phyloP scores from a whole-genome alignment of 2,329 filamentous ascomycete species.

The Aspergillus ochraceoroseus region DNA sequence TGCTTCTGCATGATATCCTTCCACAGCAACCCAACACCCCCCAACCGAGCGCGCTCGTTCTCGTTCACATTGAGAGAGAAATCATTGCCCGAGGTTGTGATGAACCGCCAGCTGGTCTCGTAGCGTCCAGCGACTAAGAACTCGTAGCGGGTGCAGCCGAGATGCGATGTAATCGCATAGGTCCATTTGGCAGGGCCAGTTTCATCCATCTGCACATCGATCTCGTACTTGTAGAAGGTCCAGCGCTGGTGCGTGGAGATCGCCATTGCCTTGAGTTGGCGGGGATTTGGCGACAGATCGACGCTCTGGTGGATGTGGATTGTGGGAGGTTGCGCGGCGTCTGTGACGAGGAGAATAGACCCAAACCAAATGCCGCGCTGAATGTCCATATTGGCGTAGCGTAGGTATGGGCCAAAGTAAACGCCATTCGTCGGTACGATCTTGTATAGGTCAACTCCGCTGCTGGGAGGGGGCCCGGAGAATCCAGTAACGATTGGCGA shows the following conservation, averaged over 20 bases:
- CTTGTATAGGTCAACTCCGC: constrained; percentile 91
- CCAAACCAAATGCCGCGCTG: constrained; percentile 87
- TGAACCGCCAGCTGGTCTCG: constrained; percentile 91
- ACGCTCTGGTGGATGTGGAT: constrained; percentile 90
- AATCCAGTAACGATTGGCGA: constrained; percentile 77
- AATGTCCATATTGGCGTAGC: constrained; percentile 96
- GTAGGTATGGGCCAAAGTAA: constrained; percentile 93
- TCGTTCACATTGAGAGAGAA: constrained; percentile 84
- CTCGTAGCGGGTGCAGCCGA: constrained; percentile 96
- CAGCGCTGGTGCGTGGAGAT: constrained; percentile 89
- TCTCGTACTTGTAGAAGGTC: constrained; percentile 92
- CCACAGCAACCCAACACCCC: constrained; percentile 95
- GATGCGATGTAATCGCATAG: constrained; percentile 92
- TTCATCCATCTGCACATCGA: constrained; percentile 87
- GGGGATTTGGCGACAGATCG: constrained; percentile 87
- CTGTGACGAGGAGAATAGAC: constrained; percentile 88
- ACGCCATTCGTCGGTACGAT: constrained; percentile 91
- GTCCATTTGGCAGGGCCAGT: constrained; percentile 78
- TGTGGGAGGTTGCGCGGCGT: constrained; percentile 85
- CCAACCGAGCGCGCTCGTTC: constrained; percentile 77
- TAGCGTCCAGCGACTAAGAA: constrained; percentile 87
- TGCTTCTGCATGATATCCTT: constrained; percentile 98
- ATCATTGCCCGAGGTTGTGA: constrained; percentile 93
- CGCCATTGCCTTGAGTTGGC: constrained; percentile 73
- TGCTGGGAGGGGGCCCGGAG: constrained; percentile 77